Conservation (phyloP, 768 basidiomycete species). For the Tulasnella sp. region DNA sequence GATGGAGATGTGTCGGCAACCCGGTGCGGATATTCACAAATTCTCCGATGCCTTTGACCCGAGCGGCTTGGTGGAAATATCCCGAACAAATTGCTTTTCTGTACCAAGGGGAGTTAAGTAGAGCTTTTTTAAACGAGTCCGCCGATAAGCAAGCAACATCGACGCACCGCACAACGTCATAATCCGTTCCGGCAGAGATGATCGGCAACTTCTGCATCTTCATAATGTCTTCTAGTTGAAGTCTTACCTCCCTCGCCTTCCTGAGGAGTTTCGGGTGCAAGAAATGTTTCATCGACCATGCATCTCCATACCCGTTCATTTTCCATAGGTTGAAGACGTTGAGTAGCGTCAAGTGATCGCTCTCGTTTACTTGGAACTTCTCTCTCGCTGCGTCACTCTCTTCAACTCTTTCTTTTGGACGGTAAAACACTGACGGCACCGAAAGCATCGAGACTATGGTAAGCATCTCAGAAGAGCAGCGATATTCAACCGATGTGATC, state of each 20-base stretch:
- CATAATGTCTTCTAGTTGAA: slow-evolving; percentile 97
- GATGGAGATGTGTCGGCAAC: slow-evolving; percentile 90
- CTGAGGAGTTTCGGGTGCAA: slow-evolving; percentile 90
- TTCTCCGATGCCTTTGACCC: slow-evolving; percentile 98
- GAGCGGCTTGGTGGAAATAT: slow-evolving; percentile 97
- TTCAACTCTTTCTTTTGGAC: slow-evolving; percentile 94
- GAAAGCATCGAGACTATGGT: slow-evolving; percentile 99
- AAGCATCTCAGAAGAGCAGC: slow-evolving; percentile 90
- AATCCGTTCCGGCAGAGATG: slow-evolving; percentile 87
- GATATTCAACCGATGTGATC: slow-evolving; percentile 87
- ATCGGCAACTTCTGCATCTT: slow-evolving; percentile 96
- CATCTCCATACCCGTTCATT: slow-evolving; percentile 64
- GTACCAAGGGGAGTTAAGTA: background rate
- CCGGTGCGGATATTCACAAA: slow-evolving; percentile 94
- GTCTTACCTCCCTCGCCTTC: slow-evolving; percentile 90
- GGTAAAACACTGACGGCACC: slow-evolving; percentile 94
- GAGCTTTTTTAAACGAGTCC: no score
- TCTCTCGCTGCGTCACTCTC: slow-evolving; percentile 96
- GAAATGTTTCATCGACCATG: slow-evolving; percentile 89
- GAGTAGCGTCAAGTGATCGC: slow-evolving; percentile 88
- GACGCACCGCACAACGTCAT: slow-evolving; percentile 69
- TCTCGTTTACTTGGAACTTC: slow-evolving; percentile 98
- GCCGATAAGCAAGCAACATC: no score
- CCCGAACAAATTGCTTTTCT: slow-evolving; percentile 97
- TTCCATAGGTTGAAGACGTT: slow-evolving; percentile 99